Evolutionary conservation across 352 stramenopile species (phyloP).

Genomic region (Phytophthora rubi): DNA sequence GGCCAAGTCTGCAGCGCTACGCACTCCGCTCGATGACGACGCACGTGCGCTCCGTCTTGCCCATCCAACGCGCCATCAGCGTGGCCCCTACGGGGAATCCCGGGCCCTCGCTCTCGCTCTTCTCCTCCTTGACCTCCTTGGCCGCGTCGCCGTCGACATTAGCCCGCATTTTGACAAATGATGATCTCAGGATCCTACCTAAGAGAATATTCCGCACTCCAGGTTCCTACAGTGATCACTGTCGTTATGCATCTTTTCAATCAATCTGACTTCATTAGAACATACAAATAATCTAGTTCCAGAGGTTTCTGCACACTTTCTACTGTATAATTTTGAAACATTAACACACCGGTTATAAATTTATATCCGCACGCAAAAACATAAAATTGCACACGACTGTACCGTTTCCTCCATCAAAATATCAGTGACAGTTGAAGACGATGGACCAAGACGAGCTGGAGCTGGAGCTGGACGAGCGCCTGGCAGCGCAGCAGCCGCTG

Average conservation of each 20-base stretch:
- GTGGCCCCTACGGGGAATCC: constrained; percentile 68
- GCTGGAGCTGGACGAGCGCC: constrained; percentile 31
- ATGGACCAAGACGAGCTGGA: constrained; percentile 25
- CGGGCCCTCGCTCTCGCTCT: constrained; percentile 20
- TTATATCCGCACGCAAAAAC: no score
- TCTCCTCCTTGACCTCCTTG: constrained; percentile 26
- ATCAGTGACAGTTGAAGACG: background rate
- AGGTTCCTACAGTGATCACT: no score
- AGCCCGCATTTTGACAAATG: constrained; percentile 30
- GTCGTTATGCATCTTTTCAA: no score
- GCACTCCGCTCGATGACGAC: constrained; percentile 82
- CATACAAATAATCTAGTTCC: no score
- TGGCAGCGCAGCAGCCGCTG: constrained; percentile 38
- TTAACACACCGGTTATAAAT: no score
- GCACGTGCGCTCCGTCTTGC: constrained; percentile 77
- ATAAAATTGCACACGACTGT: no score
- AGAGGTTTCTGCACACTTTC: no score
- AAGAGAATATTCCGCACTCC: no score
- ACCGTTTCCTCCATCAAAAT: no score
- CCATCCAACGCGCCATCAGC: constrained; percentile 78
- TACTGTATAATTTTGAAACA: no score
- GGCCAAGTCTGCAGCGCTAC: constrained; percentile 4
- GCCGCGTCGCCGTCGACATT: constrained; percentile 10
- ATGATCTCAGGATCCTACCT: background rate
- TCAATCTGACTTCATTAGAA: no score